Evolutionary conservation across 371 early-diverging fungal genomes (phyloP).

Genomic region (Actinomucor elegans): DNA sequence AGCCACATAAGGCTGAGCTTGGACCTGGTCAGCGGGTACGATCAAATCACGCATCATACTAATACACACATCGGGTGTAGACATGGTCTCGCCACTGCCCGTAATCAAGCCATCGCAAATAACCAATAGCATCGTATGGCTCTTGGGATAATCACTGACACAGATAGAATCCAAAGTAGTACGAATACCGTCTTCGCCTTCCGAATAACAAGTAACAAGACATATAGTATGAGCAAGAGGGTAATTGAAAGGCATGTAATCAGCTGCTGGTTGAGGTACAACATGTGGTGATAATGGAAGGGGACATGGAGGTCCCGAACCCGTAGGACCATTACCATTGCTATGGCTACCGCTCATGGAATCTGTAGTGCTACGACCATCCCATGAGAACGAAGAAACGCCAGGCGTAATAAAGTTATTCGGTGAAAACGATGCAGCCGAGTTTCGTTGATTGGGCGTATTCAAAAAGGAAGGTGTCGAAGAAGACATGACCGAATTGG

Average conservation of each 20-base stretch:
- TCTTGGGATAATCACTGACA: constrained; percentile 87
- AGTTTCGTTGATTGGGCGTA: constrained; percentile 5
- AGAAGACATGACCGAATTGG: constrained; percentile 6
- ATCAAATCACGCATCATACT: constrained; percentile 82
- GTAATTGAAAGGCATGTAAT: constrained; percentile 70
- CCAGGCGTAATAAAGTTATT: background rate
- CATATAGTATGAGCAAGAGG: constrained; percentile 74
- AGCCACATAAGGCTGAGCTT: constrained; percentile 85
- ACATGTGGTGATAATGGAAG: constrained; percentile 41
- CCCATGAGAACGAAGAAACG: constrained; percentile 19
- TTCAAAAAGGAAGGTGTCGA: constrained; percentile 5
- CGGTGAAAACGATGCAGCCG: constrained; percentile 8
- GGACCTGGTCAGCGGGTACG: constrained; percentile 64
- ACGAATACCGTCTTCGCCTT: constrained; percentile 87
- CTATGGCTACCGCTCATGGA: constrained; percentile 1
- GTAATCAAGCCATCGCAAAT: constrained; percentile 89
- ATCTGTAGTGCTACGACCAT: constrained; percentile 14
- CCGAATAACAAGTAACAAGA: constrained; percentile 90
- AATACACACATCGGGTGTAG: constrained; percentile 82
- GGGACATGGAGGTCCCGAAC: constrained; percentile 23
- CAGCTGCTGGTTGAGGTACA: constrained; percentile 48
- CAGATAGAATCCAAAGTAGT: constrained; percentile 95
- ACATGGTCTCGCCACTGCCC: constrained; percentile 77
- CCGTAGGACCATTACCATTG: background rate
- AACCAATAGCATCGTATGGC: constrained; percentile 89